Evolutionary conservation across 371 early-diverging fungal genomes (phyloP).

Genomic region (Amoeboaphelidium protococcarum): DNA sequence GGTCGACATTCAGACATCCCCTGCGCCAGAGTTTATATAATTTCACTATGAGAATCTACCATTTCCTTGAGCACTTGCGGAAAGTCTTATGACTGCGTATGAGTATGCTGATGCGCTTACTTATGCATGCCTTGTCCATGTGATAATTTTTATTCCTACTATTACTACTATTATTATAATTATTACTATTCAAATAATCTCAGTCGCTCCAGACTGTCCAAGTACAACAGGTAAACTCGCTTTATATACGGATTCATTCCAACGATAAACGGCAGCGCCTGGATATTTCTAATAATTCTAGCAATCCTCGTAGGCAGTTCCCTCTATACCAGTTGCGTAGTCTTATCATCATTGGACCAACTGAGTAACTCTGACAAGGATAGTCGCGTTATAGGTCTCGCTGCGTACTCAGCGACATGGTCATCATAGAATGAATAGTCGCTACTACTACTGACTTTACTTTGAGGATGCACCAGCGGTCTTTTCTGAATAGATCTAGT

Average conservation of each 20-base stretch:
- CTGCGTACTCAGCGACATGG: no score
- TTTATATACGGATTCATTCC: slow-evolving; percentile 67
- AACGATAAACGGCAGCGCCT: slow-evolving; percentile 64
- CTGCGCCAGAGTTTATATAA: slow-evolving; percentile 52
- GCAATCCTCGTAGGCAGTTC: slow-evolving; percentile 62
- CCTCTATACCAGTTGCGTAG: slow-evolving; percentile 33
- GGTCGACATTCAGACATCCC: slow-evolving; percentile 45
- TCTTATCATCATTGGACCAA: no score
- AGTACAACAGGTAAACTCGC: slow-evolving; percentile 45
- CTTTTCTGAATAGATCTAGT: no score
- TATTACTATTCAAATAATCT: slow-evolving; percentile 3
- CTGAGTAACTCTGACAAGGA: no score
- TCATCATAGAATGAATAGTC: no score
- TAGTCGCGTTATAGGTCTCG: no score
- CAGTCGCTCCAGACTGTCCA: slow-evolving; percentile 19
- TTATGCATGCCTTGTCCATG: no score
- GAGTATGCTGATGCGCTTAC: no score
- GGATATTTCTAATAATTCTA: slow-evolving; percentile 44
- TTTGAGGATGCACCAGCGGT: no score
- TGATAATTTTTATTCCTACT: no score
- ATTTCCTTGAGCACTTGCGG: slow-evolving; percentile 33
- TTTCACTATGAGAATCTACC: slow-evolving; percentile 45
- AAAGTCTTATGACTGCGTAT: slow-evolving; percentile 24
- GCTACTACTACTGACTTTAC: no score
- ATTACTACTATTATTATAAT: slow-evolving; percentile 18